A percentile compares a stretch with the other conserved stretches of the same genome.
These are phyloP conservation scores for Theileria annulata DNA, from an alignment of 169 alveolate species.

Conservation along the genomic window DNA sequence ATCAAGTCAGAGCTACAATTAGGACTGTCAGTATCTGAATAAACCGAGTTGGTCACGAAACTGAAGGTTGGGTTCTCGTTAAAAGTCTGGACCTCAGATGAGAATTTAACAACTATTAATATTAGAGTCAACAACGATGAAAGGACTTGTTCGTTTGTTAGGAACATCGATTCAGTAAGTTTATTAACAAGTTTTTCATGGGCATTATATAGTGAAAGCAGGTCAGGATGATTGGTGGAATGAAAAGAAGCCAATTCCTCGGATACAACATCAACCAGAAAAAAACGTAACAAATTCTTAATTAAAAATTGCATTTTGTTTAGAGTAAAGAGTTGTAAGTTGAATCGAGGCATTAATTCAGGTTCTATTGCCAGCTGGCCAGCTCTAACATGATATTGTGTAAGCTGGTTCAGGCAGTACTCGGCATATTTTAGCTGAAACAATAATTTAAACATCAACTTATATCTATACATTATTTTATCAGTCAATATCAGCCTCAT, in stretches of 20 bases:
- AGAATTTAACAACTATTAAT: constrained; percentile 63
- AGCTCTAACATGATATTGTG: constrained; percentile 69
- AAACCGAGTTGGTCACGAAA: neutral
- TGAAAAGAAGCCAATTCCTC: constrained; percentile 28
- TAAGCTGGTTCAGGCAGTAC: constrained; percentile 58
- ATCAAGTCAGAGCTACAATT: neutral
- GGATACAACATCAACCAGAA: constrained; percentile 66
- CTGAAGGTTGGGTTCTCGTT: constrained; percentile 25
- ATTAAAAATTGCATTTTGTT: constrained; percentile 69
- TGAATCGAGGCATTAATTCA: constrained; percentile 61
- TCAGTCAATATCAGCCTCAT: neutral
- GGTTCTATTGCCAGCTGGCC: constrained; percentile 65
- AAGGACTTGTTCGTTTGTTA: constrained; percentile 49
- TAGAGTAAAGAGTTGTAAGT: constrained; percentile 65
- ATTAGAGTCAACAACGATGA: constrained; percentile 47
- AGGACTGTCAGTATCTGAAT: neutral
- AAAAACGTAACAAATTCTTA: constrained; percentile 51
- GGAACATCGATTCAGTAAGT: constrained; percentile 48
- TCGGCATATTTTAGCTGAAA: constrained; percentile 70
- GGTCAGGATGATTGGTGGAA: constrained; percentile 27
- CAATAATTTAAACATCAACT: constrained; percentile 55
- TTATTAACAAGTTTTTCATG: constrained; percentile 65
- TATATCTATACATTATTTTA: constrained; percentile 62
- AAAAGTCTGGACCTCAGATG: constrained; percentile 67
- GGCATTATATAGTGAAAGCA: constrained; percentile 46